Conservation (phyloP, 2,329 filamentous ascomycete genomes). For the Ophiostoma himal-ulmi region DNA sequence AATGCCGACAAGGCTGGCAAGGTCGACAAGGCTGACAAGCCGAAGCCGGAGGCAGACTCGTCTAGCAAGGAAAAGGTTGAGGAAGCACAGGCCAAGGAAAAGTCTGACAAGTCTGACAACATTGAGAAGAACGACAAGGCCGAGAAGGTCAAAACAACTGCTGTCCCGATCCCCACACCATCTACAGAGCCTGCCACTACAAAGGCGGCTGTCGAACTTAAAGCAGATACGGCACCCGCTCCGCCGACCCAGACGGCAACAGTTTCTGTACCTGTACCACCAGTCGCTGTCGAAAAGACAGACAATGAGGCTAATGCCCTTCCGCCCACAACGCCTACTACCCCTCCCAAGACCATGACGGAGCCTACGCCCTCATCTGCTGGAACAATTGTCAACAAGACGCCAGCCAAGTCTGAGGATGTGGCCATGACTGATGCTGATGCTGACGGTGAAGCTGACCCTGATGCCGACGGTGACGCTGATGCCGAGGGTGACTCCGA, state of each 20-base stretch:
- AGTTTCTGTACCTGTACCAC: background rate
- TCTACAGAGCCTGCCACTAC: background rate
- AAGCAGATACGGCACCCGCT: background rate
- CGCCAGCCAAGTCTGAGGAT: slow-evolving; percentile 14
- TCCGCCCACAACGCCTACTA: background rate
- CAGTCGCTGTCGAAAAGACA: background rate
- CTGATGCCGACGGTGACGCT: background rate
- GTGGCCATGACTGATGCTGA: background rate
- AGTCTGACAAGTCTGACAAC: background rate
- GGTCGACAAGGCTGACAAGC: slow-evolving; percentile 18
- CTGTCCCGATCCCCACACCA: background rate
- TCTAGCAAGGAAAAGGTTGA: background rate
- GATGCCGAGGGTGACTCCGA: background rate
- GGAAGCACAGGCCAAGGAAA: background rate
- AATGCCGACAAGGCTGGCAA: slow-evolving; percentile 15
- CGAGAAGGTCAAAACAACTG: background rate
- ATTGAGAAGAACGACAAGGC: background rate
- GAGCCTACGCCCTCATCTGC: background rate
- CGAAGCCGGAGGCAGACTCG: slow-evolving; percentile 15
- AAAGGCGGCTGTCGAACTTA: background rate
- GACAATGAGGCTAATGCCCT: background rate
- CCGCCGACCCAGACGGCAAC: background rate
- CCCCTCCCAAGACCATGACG: background rate
- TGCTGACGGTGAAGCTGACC: background rate
- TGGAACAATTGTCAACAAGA: background rate